Evolutionary conservation across 2,329 filamentous ascomycete species (phyloP), one percentile per base, ranked within the genome.

Genomic region (Scytalidium sp.): DNA sequence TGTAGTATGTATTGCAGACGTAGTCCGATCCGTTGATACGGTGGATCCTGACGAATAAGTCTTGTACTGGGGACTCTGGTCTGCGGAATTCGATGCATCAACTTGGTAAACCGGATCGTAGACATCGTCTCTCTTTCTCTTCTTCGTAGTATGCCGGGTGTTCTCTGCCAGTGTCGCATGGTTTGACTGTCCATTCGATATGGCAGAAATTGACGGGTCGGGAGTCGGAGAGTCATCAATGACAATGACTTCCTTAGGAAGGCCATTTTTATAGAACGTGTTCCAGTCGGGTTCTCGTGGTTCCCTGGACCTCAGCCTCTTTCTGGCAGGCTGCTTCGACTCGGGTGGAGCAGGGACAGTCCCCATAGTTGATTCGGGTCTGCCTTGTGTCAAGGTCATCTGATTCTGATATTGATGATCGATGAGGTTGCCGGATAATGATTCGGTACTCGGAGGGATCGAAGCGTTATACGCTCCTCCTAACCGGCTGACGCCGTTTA

Each of bases 201-300:
- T 39, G 54, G 64, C 46, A 49, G 60, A 59, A 50, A 55, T 50
- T 49, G 68, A 62, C 57, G 64, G 57, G 15, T 60, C 57, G 25
- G 75, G 76, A 10, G 71, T 69, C 46, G 87, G 87, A 3, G 82
- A 84, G 66, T 92, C 86, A 58, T 76, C 77, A 56, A 94, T 94
- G 61, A 93, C 84, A 63, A 94, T 93, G 64, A 94, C 84, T 72
- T 94, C 89, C 65, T 90, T 87, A 20, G 89, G 89, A 21, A 91
- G 72, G 3, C 89, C 89, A 67, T 93, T 92, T 65, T 86, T 87
- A 68, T 92, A 93, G 64, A 92, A 94, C 56, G 79, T 82, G 50
- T 80, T 76, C 89, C 89, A 94, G 69, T 94, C 85, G 45, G 88
- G 87, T 57, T 83, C 77, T 66, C 78, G 79, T 65, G 64, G 67